Base-by-base conservation (phyloP, 306 rosid genomes). In the Lithocarpus polystachyus region DNA sequence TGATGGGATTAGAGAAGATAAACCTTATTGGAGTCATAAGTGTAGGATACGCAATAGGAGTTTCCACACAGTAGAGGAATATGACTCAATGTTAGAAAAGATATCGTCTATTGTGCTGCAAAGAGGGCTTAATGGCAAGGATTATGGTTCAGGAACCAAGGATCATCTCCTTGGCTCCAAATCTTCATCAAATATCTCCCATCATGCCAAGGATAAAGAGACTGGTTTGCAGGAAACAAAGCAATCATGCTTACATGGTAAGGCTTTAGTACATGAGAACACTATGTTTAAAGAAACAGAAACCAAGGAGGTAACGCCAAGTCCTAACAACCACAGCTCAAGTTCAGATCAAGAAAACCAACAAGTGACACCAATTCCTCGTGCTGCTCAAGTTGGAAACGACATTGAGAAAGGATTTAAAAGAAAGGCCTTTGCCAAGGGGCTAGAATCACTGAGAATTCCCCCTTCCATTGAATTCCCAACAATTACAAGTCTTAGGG, bases 51-150 rank as follows among this genome's bases (percentile, higher is more conserved):
- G 86, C 43, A 76, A 72, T 67, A 85, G 80, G 60, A 85, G 88
- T 65, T 83, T 85, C 72, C 91, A 88, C 76, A 85, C 91, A n/a
- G 81, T 85, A 61, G 88, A 85, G 60, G 91, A 88, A 76, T 83
- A 81, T 61, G 89, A 83, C 76, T 84, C 78, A 23, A 69, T 85
- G 74, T 75, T 83, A 8, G 52, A 72, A 1, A 81, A 28, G 40
- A 57, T 79, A 72, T 45, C 80, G 81, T 56, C 55, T 14, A 22
- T 18, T 29, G 69, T 28, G 77, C 78, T 75, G 20, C 75, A 68
- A 75, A 54, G 45, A 60, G 83, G 75, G 64, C 53, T 75, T 7
- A 17, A 79, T 68, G 64, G 73, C 51, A 79, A 71, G 65, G 78
- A 80, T 23, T 65, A 52, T 74, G 15, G 14, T 76, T 77, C 85